Conservation (phyloP, 257 asterid genomes). For the Solanum appendiculatum region DNA sequence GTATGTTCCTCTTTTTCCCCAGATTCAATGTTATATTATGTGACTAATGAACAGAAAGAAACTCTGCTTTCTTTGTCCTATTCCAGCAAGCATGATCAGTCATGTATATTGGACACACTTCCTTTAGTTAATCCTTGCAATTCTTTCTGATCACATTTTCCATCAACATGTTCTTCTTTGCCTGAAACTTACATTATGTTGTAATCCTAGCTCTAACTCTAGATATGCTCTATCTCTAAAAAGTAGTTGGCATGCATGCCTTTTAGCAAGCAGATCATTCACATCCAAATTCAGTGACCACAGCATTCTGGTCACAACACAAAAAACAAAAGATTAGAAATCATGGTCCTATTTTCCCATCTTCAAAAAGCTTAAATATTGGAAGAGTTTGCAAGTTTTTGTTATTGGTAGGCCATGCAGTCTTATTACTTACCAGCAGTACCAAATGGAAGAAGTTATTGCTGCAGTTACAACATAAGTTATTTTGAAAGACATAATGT, state of each 20-base stretch:
- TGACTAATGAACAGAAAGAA: not conserved
- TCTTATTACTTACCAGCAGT: not conserved
- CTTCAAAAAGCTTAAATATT: not conserved
- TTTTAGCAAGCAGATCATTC: not conserved
- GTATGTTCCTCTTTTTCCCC: not conserved
- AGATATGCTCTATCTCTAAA: not conserved
- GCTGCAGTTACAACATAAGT: not conserved
- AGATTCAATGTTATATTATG: not conserved
- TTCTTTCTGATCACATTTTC: not conserved
- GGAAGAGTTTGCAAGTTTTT: not conserved
- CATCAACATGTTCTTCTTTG: not conserved
- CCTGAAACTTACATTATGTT: not conserved
- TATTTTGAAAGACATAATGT: not conserved
- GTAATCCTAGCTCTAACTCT: not conserved
- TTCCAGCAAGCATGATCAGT: not conserved
- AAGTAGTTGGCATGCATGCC: not conserved
- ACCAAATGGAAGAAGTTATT: not conserved
- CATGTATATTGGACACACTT: not conserved
- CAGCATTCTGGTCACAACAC: not conserved
- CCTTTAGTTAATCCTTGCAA: not conserved
- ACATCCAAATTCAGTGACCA: not conserved
- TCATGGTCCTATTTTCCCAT: not conserved
- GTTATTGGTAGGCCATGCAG: not conserved
- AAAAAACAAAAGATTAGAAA: not conserved
- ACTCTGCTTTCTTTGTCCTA: not conserved